These are phyloP conservation scores for Podochytrium sp. DNA, from an alignment of 192 early-diverging fungal genomes.

Conservation along the genomic window DNA sequence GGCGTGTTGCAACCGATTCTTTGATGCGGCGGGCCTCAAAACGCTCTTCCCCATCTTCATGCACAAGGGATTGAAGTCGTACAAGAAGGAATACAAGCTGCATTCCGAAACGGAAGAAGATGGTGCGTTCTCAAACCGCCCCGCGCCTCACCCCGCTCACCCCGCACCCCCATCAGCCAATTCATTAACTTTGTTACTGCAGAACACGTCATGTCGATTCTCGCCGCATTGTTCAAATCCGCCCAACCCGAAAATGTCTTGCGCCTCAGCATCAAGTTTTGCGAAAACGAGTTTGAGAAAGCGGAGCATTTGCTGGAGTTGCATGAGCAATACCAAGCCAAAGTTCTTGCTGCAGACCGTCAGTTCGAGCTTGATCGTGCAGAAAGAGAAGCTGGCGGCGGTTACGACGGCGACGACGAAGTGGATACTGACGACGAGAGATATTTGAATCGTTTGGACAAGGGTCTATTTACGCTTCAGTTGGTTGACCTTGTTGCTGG, in stretches of 20 bases:
- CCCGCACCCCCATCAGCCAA: not conserved
- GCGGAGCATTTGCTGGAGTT: slow-evolving; percentile 84
- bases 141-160: not conserved
- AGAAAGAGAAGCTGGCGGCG: slow-evolving; percentile 44
- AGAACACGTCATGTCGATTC: slow-evolving; percentile 86
- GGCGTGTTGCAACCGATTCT: slow-evolving; percentile 70
- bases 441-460: slow-evolving; percentile 71
- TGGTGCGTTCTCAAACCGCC: slow-evolving; percentile 42
- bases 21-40: slow-evolving; percentile 82
- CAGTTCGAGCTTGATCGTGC: slow-evolving; percentile 46
- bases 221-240: slow-evolving; percentile 76
- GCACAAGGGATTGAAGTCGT: slow-evolving; percentile 75
- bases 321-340: slow-evolving; percentile 67
- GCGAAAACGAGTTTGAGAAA: slow-evolving; percentile 77
- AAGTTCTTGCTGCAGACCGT: slow-evolving; percentile 60
- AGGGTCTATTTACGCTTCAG: slow-evolving; percentile 74
- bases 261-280: slow-evolving; percentile 83
- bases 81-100: slow-evolving; percentile 78
- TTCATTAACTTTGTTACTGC: not conserved
- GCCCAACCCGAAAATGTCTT: slow-evolving; percentile 61
- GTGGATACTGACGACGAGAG: slow-evolving; percentile 66
- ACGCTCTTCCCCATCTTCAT: slow-evolving; percentile 87
- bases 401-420: slow-evolving; percentile 43
- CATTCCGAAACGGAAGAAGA: slow-evolving; percentile 83
- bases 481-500: slow-evolving; percentile 69